Percentiles rank a stretch among this genome's conserved stretches.
Evolutionary conservation across 192 early-diverging fungal species (phyloP).

Genomic region (Backusella australiensis): DNA sequence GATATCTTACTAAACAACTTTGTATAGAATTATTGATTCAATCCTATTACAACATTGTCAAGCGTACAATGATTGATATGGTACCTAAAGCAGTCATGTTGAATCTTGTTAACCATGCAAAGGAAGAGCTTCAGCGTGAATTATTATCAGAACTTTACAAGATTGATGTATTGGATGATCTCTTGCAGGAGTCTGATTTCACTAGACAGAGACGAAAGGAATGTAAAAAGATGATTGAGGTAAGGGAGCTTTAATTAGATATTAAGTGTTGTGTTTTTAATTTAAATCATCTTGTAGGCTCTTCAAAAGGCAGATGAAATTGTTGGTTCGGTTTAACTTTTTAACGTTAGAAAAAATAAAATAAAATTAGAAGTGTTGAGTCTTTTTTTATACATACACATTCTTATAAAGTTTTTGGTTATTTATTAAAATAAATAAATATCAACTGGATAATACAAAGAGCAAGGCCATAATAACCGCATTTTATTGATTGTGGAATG

Average conservation of each 20-base stretch:
- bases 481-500: too few species aligned
- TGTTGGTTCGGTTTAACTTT: conserved; percentile 33
- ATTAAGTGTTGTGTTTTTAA: too few species aligned
- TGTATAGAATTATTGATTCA: conserved; percentile 83
- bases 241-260: background rate
- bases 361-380: background rate
- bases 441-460: too few species aligned
- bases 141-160: conserved; percentile 98
- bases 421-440: background rate
- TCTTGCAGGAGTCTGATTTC: conserved; percentile 93
- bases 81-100: conserved; percentile 99
- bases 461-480: too few species aligned
- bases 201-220: conserved; percentile 90
- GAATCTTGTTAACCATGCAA: conserved; percentile 86
- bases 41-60: conserved; percentile 99
- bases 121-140: conserved; percentile 95
- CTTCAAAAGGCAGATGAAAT: conserved; percentile 82
- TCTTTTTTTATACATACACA: background rate
- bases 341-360: background rate
- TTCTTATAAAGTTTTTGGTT: background rate
- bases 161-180: conserved; percentile 88
- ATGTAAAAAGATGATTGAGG: conserved; percentile 98
- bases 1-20: too few species aligned
- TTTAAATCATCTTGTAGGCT: conserved; percentile 33
- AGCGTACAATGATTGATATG: conserved; percentile 95